A percentile compares a stretch with the other conserved stretches of the same genome.
phyloP scores from a whole-genome alignment of 768 basidiomycete species.

The Suillus subalutaceus region DNA sequence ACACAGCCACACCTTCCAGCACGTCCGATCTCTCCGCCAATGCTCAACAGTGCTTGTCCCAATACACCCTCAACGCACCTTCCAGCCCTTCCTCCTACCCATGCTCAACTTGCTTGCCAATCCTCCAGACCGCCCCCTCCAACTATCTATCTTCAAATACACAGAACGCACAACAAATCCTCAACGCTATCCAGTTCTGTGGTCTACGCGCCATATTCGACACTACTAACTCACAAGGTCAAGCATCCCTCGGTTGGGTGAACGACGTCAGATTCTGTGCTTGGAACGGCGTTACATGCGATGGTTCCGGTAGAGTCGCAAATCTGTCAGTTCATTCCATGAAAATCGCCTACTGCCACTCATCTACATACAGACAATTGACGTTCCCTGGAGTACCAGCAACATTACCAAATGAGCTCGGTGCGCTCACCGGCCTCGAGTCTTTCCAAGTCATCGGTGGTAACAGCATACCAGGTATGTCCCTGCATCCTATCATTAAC shows the following conservation, averaged over 20 bases:
- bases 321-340: slow-evolving; percentile 39
- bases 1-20: slow-evolving; percentile 16
- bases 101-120: slow-evolving; percentile 47
- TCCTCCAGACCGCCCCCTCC: slow-evolving; percentile 40
- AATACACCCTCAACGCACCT: slow-evolving; percentile 49
- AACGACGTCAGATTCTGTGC: slow-evolving; percentile 47
- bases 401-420: slow-evolving; percentile 44
- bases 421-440: slow-evolving; percentile 40
- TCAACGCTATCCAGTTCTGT: slow-evolving; percentile 50
- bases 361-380: slow-evolving; percentile 33
- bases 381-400: slow-evolving; percentile 52
- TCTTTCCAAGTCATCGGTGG: slow-evolving; percentile 44
- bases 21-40: slow-evolving; percentile 37
- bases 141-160: slow-evolving; percentile 28
- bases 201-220: slow-evolving; percentile 48
- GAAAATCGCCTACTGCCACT: not conserved
- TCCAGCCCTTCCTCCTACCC: slow-evolving; percentile 46
- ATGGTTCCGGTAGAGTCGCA: slow-evolving; percentile 41
- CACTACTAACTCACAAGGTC: slow-evolving; percentile 38
- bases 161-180: slow-evolving; percentile 35
- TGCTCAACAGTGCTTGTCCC: slow-evolving; percentile 47
- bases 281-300: slow-evolving; percentile 51
- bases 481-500: not conserved
- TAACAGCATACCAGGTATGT: slow-evolving; percentile 43
- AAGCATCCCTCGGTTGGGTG: slow-evolving; percentile 46